Conservation (phyloP, 768 basidiomycete genomes). For the Crepidotus variabilis region DNA sequence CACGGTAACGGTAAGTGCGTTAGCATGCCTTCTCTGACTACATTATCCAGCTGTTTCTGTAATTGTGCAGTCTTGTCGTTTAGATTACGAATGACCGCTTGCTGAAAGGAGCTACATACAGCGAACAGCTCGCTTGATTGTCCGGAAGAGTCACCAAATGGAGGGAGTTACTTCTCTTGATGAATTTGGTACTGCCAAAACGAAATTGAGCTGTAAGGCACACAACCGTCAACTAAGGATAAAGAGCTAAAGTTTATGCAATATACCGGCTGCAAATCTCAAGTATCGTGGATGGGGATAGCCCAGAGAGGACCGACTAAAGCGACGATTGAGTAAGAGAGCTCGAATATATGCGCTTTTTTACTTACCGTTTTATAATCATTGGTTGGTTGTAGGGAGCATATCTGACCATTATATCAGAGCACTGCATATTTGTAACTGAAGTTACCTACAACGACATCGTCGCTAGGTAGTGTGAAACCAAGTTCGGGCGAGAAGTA, state of each 20-base stretch:
- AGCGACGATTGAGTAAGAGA: constrained; percentile 6
- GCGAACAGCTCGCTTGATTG: constrained; percentile 11
- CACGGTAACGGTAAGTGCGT: neutral
- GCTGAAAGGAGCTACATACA: constrained; percentile 67
- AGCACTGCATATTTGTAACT: neutral
- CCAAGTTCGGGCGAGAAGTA: neutral
- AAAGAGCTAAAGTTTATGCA: neutral
- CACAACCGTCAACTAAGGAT: constrained; percentile 1
- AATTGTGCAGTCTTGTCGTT: constrained; percentile 81
- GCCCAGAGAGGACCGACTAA: constrained; percentile 81
- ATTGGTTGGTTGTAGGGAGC: constrained; percentile 80
- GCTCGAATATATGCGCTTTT: constrained; percentile 30
- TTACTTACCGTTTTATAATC: constrained; percentile 81
- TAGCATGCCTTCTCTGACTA: constrained; percentile 71
- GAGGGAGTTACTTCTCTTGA: constrained; percentile 67
- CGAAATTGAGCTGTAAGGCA: constrained; percentile 60
- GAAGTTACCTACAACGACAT: constrained; percentile 52
- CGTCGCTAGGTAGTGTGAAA: constrained; percentile 37
- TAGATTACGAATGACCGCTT: constrained; percentile 74
- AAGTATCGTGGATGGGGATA: constrained; percentile 69
- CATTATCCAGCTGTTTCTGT: constrained; percentile 83
- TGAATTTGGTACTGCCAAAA: constrained; percentile 92
- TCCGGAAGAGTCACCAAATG: neutral
- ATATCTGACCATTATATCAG: constrained; percentile 44
- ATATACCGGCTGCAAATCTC: constrained; percentile 78